These are phyloP conservation scores for Aquilaria sinensis DNA, from an alignment of 345 rosid species.

Conservation along the genomic window DNA sequence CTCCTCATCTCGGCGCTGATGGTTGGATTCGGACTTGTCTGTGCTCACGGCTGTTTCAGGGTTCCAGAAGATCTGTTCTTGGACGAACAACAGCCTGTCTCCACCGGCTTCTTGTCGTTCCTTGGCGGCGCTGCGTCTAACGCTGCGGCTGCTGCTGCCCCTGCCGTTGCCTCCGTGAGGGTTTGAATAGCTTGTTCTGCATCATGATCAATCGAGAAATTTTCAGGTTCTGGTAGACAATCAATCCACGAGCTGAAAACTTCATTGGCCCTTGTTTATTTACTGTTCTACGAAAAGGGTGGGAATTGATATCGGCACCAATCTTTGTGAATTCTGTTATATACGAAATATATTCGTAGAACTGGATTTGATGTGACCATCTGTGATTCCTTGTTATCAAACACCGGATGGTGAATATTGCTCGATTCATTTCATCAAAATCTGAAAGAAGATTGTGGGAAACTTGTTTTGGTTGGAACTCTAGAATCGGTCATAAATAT, in stretches of 20 bases:
- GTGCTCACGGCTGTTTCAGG: conserved; percentile 73
- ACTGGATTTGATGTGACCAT: not conserved
- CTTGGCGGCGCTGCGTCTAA: conserved; percentile 69
- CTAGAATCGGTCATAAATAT: no score
- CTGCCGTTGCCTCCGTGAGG: conserved; percentile 46
- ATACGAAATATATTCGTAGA: not conserved
- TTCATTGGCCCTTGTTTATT: not conserved
- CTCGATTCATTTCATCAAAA: no score
- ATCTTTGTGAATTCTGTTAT: conserved; percentile 11
- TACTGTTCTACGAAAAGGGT: not conserved
- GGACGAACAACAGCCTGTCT: conserved; percentile 62
- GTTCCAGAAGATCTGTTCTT: conserved; percentile 70
- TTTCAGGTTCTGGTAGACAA: not conserved
- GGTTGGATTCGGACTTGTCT: conserved; percentile 54
- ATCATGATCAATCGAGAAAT: not conserved
- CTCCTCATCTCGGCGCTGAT: conserved; percentile 60
- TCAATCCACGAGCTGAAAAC: not conserved
- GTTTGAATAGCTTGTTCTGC: not conserved
- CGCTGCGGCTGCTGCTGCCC: conserved; percentile 40
- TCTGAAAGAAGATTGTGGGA: no score
- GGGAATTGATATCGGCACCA: not conserved
- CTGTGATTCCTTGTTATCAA: conserved; percentile 5
- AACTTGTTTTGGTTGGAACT: no score
- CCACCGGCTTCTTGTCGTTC: conserved; percentile 67
- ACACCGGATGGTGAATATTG: not conserved